phyloP scores from a whole-genome alignment of 2,329 filamentous ascomycete species.

The Elsinoe australis region DNA sequence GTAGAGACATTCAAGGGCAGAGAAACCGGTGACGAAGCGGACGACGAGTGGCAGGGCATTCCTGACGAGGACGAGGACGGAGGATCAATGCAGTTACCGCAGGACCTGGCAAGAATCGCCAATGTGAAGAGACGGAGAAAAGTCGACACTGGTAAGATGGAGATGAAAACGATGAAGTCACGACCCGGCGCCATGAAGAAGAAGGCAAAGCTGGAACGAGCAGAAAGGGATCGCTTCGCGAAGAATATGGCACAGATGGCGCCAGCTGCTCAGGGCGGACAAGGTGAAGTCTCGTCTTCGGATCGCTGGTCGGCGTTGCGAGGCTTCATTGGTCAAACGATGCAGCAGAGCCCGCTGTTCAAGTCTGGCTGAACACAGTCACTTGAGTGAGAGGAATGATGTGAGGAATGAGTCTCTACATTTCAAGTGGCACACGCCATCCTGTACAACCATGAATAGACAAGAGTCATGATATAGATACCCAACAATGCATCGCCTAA shows the following conservation, averaged over 20 bases:
- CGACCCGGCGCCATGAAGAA: slow-evolving; percentile 73
- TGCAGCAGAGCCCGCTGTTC: slow-evolving; percentile 83
- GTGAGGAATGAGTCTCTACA: too few relatives aligned
- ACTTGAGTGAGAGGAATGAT: not conserved
- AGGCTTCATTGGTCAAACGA: slow-evolving; percentile 74
- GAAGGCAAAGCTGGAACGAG: slow-evolving; percentile 69
- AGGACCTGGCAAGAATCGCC: slow-evolving; percentile 3
- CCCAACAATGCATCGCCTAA: slow-evolving; percentile 10
- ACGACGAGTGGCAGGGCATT: slow-evolving; percentile 34
- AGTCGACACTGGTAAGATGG: slow-evolving; percentile 53
- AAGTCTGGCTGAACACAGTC: slow-evolving; percentile 12
- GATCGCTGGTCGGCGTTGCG: slow-evolving; percentile 74
- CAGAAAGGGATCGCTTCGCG: slow-evolving; percentile 77
- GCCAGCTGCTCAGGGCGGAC: slow-evolving; percentile 23
- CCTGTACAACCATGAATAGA: too few relatives aligned
- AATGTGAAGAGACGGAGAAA: slow-evolving; percentile 21
- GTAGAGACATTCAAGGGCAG: slow-evolving; percentile 35
- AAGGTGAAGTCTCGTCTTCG: slow-evolving; percentile 33
- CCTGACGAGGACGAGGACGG: slow-evolving; percentile 27
- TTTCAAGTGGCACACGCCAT: too few relatives aligned
- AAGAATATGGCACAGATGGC: slow-evolving; percentile 71
- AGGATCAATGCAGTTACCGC: slow-evolving; percentile 9
- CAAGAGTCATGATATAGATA: slow-evolving; percentile 10
- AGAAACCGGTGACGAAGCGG: slow-evolving; percentile 37
- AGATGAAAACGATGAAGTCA: slow-evolving; percentile 65